Conservation (phyloP, 805 yeast genomes). For the Myxozyma sirexii region DNA sequence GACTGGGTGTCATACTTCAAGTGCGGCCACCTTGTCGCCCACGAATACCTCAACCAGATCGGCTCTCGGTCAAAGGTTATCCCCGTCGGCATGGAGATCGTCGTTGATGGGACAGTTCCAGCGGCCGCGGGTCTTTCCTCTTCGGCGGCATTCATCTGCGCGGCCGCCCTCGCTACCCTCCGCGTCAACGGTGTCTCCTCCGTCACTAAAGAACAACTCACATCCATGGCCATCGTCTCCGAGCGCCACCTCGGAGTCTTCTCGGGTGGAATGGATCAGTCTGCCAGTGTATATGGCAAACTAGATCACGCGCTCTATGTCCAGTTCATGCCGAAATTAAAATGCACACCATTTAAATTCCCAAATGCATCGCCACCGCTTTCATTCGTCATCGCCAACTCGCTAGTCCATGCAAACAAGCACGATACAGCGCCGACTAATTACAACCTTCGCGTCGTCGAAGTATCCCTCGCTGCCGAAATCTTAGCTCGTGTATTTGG, state of each 20-base stretch:
- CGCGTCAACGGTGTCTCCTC: slow-evolving; percentile 51
- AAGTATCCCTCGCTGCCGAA: slow-evolving; percentile 66
- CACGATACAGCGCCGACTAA: slow-evolving; percentile 70
- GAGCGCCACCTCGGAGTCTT: slow-evolving; percentile 75
- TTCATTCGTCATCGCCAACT: slow-evolving; percentile 61
- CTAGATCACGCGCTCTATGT: slow-evolving; percentile 59
- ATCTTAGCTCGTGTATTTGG: slow-evolving; percentile 55
- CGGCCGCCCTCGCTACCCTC: slow-evolving; percentile 61
- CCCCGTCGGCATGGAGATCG: slow-evolving; percentile 47
- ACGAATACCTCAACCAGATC: slow-evolving; percentile 40
- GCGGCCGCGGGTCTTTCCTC: slow-evolving; percentile 73
- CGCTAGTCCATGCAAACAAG: slow-evolving; percentile 65
- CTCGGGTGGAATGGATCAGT: slow-evolving; percentile 79
- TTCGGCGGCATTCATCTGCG: slow-evolving; percentile 71
- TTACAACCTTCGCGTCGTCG: slow-evolving; percentile 73
- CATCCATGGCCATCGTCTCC: slow-evolving; percentile 54
- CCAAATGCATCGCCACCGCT: slow-evolving; percentile 47
- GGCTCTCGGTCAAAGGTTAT: slow-evolving; percentile 4
- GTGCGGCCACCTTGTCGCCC: slow-evolving; percentile 58
- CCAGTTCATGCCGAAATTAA: slow-evolving; percentile 61
- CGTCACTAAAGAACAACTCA: neutral
- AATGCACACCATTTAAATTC: slow-evolving; percentile 57
- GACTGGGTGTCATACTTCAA: slow-evolving; percentile 69
- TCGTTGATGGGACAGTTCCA: slow-evolving; percentile 67
- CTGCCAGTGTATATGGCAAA: slow-evolving; percentile 69